Percentiles rank a stretch among this genome's conserved stretches.
Evolutionary conservation across 805 yeast genomes (phyloP).

Genomic region (Kregervanrija pseudodelftensis): DNA sequence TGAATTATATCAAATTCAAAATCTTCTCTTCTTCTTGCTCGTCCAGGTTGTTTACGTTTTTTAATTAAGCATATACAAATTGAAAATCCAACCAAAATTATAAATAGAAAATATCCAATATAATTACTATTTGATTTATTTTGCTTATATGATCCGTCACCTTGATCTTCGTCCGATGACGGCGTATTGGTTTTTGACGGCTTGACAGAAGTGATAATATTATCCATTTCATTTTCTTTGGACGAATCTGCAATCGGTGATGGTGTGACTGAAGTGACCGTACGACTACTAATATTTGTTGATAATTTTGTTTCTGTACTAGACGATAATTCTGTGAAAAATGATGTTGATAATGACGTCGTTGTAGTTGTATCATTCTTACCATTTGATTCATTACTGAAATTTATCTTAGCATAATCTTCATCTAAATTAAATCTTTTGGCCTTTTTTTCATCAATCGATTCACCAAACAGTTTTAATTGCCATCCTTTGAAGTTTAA

Average conservation of each 20-base stretch:
- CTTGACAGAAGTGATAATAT: too few species aligned
- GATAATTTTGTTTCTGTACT: conserved; percentile 5
- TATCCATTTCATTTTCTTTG: too few species aligned
- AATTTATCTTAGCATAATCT: conserved; percentile 36
- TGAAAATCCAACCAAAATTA: conserved; percentile 53
- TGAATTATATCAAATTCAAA: conserved; percentile 75
- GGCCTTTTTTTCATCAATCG: conserved; percentile 56
- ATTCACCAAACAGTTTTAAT: conserved; percentile 75
- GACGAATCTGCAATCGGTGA: neutral
- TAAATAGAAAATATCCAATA: conserved; percentile 37
- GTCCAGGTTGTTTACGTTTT: conserved; percentile 30
- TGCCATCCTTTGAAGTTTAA: conserved; percentile 61
- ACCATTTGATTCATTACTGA: conserved; percentile 11
- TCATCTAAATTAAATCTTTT: conserved; percentile 44
- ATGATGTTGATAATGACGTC: conserved; percentile 7
- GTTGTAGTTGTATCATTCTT: conserved; percentile 11
- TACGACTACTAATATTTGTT: neutral
- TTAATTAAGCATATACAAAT: conserved; percentile 37
- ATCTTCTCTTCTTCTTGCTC: conserved; percentile 55
- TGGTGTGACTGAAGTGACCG: neutral
- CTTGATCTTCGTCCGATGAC: conserved; percentile 5
- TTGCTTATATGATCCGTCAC: conserved; percentile 1
- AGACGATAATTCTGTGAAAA: conserved; percentile 6
- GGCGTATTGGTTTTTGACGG: neutral
- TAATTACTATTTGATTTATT: conserved; percentile 8